Conservation (phyloP, 305 asterid genomes). For the Lippia alba region DNA sequence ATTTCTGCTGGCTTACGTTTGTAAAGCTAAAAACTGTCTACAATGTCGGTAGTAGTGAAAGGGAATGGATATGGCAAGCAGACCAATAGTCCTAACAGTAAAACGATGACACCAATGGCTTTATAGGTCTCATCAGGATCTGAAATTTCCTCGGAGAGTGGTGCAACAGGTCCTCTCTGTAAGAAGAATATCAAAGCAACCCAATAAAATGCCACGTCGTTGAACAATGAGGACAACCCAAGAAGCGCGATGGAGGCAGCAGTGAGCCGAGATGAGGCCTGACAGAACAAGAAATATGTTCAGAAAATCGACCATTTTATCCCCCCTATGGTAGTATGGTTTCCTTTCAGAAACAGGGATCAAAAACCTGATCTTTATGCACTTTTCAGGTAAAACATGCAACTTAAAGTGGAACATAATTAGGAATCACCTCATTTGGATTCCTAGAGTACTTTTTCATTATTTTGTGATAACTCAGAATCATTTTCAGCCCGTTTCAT, state of each 20-base stretch:
- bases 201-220: slow-evolving; percentile 94
- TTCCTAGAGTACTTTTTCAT: no score
- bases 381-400: no score
- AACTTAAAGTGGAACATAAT: no score
- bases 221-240: slow-evolving; percentile 77
- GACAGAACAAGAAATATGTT: slow-evolving; percentile 35
- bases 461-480: no score
- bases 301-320: no score
- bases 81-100: slow-evolving; percentile 75
- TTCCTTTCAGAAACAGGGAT: no score
- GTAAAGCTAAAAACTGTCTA: slow-evolving; percentile 46
- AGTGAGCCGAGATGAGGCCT: slow-evolving; percentile 77
- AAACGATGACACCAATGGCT: slow-evolving; percentile 64
- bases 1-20: slow-evolving; percentile 5
- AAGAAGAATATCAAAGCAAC: slow-evolving; percentile 85
- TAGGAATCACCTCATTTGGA: no score
- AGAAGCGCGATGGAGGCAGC: slow-evolving; percentile 76
- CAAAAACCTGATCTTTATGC: no score
- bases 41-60: slow-evolving; percentile 60
- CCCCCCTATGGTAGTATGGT: no score
- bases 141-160: slow-evolving; percentile 81
- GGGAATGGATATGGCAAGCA: slow-evolving; percentile 94
- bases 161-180: slow-evolving; percentile 96
- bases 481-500: no score
- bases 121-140: slow-evolving; percentile 68